These are phyloP conservation scores for Rhynchosporium secalis DNA, from an alignment of 2,329 filamentous ascomycete species.

Conservation along the genomic window DNA sequence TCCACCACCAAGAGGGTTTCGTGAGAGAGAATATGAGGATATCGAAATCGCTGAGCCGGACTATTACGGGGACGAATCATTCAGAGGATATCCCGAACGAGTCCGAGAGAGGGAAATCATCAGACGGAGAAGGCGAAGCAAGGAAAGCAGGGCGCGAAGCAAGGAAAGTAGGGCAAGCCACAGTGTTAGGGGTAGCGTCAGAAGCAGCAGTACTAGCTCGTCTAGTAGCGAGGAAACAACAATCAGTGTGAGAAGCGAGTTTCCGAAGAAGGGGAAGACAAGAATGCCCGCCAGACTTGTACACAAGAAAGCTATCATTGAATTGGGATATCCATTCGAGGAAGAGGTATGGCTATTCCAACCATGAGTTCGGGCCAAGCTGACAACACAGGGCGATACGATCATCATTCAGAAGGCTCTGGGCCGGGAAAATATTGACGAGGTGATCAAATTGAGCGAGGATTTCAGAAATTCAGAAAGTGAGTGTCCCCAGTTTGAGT, in stretches of 20 bases:
- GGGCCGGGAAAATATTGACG: slow-evolving; percentile 87
- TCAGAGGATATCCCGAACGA: slow-evolving; percentile 59
- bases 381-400: slow-evolving; percentile 65
- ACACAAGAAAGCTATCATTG: slow-evolving; percentile 75
- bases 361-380: slow-evolving; percentile 18
- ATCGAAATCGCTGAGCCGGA: slow-evolving; percentile 68
- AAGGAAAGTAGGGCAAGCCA: slow-evolving; percentile 32
- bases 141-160: slow-evolving; percentile 33
- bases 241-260: slow-evolving; percentile 57
- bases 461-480: slow-evolving; percentile 61
- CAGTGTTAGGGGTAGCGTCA: slow-evolving; percentile 32
- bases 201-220: slow-evolving; percentile 46
- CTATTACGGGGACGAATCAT: slow-evolving; percentile 71
- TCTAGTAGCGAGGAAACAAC: slow-evolving; percentile 48
- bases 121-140: slow-evolving; percentile 44
- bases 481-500: slow-evolving; percentile 39
- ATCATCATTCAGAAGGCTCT: slow-evolving; percentile 82
- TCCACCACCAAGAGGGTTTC: slow-evolving; percentile 59
- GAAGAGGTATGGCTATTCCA: slow-evolving; percentile 65
- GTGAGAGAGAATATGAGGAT: slow-evolving; percentile 62
- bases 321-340: slow-evolving; percentile 81
- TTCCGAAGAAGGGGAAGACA: slow-evolving; percentile 85
- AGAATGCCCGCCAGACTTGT: slow-evolving; percentile 81
- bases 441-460: slow-evolving; percentile 80
- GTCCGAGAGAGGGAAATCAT: slow-evolving; percentile 63